These are phyloP conservation scores for Oleoguttula mirabilis DNA, from an alignment of 495 filamentous ascomycete species.

Conservation along the genomic window DNA sequence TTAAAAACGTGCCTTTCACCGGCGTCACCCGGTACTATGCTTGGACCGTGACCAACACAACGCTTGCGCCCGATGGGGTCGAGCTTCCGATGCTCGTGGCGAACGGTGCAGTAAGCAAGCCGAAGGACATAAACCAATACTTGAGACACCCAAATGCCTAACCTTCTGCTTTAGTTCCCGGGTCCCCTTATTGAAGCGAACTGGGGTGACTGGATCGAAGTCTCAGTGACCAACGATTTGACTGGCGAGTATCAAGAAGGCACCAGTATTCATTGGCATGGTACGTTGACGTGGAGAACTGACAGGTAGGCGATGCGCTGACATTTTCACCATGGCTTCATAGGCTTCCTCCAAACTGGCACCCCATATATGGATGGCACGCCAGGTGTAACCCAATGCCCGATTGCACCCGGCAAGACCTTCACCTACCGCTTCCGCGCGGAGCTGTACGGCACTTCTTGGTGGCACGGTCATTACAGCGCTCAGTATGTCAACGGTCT, in stretches of 20 bases:
- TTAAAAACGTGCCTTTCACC: conserved; percentile 21
- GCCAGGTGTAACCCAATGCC: conserved; percentile 21
- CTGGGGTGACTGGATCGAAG: conserved; percentile 47
- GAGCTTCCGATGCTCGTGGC: conserved; percentile 17
- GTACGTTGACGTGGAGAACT: too few species aligned
- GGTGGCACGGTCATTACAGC: conserved; percentile 28
- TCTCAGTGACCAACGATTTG: conserved; percentile 35
- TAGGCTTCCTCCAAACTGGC: conserved; percentile 16
- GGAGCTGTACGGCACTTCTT: conserved; percentile 26
- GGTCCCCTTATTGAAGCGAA: conserved; percentile 46
- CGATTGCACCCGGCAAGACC: conserved; percentile 24
- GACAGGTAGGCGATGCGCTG: too few species aligned
- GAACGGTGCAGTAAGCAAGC: conserved; percentile 21
- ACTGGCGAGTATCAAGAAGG: conserved; percentile 32
- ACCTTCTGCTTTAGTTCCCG: conserved; percentile 37
- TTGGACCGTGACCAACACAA: conserved; percentile 23
- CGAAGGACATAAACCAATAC: conserved; percentile 22
- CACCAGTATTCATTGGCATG: conserved; percentile 24
- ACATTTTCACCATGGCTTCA: too few species aligned
- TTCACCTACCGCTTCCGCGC: conserved; percentile 30
- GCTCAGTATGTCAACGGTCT: conserved; percentile 43
- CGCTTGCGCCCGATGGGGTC: conserved; percentile 22
- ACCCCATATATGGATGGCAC: conserved; percentile 20
- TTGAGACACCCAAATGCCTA: conserved; percentile 38
- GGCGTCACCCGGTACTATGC: conserved; percentile 26